A percentile compares a stretch with the other conserved stretches of the same genome.
Conservation (phyloP, 345 rosid genomes). For the Salix koriyanagi region DNA sequence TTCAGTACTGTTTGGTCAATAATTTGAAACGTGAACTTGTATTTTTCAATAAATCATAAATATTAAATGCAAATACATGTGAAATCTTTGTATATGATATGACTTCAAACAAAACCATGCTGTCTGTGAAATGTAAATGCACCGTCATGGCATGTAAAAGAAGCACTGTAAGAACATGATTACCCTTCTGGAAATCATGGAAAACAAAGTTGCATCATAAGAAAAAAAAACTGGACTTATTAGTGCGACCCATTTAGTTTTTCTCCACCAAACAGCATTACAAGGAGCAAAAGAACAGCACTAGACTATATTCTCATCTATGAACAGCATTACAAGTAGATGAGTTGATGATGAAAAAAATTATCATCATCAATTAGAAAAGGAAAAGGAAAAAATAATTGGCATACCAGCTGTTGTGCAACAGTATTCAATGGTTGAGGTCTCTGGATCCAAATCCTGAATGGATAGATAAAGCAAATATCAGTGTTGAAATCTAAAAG, state of each 20-base stretch:
- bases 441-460: constrained; percentile 74
- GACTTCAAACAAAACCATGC: background rate
- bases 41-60: background rate
- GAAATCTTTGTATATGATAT: background rate
- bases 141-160: background rate
- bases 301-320: background rate
- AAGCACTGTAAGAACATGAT: background rate
- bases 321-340: no score
- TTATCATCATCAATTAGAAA: background rate
- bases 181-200: background rate
- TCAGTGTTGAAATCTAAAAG: constrained; percentile 1
- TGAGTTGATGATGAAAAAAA: no score
- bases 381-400: background rate
- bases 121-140: background rate
- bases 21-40: background rate
- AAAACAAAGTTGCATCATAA: background rate
- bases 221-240: no score
- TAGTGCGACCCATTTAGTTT: no score
- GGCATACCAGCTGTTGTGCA: constrained; percentile 83
- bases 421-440: constrained; percentile 67
- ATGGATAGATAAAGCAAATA: constrained; percentile 6
- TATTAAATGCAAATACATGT: background rate
- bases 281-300: background rate
- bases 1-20: background rate
- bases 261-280: no score